phyloP scores from a whole-genome alignment of 768 basidiomycete genomes.

The Rhodotorula taiwanensis region DNA sequence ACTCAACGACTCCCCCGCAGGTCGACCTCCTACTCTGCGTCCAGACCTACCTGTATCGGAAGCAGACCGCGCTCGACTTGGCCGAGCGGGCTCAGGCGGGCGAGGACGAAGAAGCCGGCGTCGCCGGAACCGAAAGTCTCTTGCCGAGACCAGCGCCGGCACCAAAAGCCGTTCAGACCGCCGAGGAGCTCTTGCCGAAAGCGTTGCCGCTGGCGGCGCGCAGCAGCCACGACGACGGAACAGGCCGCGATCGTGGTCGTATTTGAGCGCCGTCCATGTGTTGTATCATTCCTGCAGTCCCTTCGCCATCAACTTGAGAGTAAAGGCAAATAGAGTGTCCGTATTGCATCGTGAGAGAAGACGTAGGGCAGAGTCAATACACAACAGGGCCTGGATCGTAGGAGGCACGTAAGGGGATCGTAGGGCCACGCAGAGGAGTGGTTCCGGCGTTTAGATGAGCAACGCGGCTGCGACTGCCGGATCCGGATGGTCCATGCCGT shows the following conservation, averaged over 20 bases:
- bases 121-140: constrained; percentile 18
- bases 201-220: too few relatives aligned
- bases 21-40: constrained; percentile 29
- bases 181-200: too few relatives aligned
- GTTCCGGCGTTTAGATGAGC: too few relatives aligned
- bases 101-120: constrained; percentile 1
- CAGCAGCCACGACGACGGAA: not conserved
- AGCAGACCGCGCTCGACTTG: constrained; percentile 17
- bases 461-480: not conserved
- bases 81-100: not conserved
- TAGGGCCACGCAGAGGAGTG: too few relatives aligned
- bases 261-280: not conserved
- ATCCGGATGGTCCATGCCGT: not conserved
- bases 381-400: too few relatives aligned
- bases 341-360: not conserved
- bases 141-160: not conserved
- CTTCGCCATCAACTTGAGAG: too few relatives aligned
- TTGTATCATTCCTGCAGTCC: not conserved
- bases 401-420: too few relatives aligned
- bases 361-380: too few relatives aligned
- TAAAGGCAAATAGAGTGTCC: too few relatives aligned
- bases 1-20: constrained; percentile 2
- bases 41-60: constrained; percentile 35
- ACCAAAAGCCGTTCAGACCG: too few relatives aligned
- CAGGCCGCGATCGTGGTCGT: not conserved